Percentiles rank a stretch among this genome's conserved stretches.
Conservation (phyloP, 495 filamentous ascomycete genomes). For the Hypoxylon fragiforme region DNA sequence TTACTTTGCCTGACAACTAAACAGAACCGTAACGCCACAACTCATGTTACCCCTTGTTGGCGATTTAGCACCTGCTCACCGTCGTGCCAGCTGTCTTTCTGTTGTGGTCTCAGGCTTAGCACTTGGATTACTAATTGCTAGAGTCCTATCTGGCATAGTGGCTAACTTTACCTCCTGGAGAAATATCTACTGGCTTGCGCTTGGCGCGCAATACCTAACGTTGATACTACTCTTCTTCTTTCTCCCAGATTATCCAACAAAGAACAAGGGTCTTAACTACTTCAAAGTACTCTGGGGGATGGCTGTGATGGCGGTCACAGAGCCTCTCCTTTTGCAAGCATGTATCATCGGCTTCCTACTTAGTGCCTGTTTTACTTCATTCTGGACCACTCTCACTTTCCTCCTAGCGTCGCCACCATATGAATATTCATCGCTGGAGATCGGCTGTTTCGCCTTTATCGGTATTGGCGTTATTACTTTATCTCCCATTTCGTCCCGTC, state of each 20-base stretch:
- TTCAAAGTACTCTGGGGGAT: conserved; percentile 67
- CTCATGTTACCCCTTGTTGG: conserved; percentile 79
- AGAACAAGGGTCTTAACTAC: conserved; percentile 68
- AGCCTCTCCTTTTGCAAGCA: conserved; percentile 67
- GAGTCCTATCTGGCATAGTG: conserved; percentile 71
- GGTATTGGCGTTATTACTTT: conserved; percentile 69
- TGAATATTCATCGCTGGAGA: conserved; percentile 63
- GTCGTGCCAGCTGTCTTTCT: conserved; percentile 66
- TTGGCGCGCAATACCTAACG: conserved; percentile 72
- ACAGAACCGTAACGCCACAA: conserved; percentile 75
- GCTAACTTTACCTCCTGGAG: conserved; percentile 71
- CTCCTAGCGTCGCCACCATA: conserved; percentile 70
- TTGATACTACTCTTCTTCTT: conserved; percentile 66
- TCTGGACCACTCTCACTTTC: conserved; percentile 77
- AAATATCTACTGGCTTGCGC: conserved; percentile 73
- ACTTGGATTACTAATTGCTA: conserved; percentile 70
- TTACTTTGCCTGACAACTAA: conserved; percentile 2
- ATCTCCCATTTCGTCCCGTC: conserved; percentile 68
- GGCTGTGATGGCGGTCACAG: conserved; percentile 54
- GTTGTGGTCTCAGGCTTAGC: conserved; percentile 72
- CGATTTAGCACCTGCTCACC: conserved; percentile 67
- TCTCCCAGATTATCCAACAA: conserved; percentile 76
- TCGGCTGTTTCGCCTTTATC: conserved; percentile 79
- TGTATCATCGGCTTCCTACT: conserved; percentile 39
- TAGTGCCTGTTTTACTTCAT: conserved; percentile 38